Evolutionary conservation across 768 basidiomycete species (phyloP), one percentile per base, ranked within the genome.

Genomic region (Amanita inopinata): DNA sequence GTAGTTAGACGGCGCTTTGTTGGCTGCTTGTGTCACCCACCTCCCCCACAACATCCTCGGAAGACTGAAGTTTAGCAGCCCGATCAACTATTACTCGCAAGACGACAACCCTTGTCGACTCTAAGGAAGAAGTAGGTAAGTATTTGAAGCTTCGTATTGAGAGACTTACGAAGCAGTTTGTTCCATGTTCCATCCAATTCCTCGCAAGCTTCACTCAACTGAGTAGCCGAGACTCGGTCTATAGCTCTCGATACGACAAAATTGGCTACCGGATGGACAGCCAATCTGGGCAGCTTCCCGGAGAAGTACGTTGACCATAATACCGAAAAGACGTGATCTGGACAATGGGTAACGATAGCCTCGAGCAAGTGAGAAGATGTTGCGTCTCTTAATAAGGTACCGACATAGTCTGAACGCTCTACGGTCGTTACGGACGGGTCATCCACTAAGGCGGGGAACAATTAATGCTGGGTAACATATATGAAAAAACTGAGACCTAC

Each of bases 331-430:
- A 80, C 70, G 12, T 61, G 52, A 4, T 67, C 60, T 0, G 89
- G 80, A 12, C 79, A 74, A 38, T 73, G 71, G 4, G 63, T 60
- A 17, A 92, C 74, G 23, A 94, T 65, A 1, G 79, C 78, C 58
- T 97, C 92, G n/a, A 92, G 70, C 2, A 94, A 69, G 54, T 93
- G 90, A 0, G 93, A 94, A 0, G 92, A 84, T 2, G 88, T 89
- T 2, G 81, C 75, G 53, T 93, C 89, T 37, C 88, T 76, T 12
- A 96, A 70, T 9, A 96, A 71, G 1, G 86, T 85, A 7, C 74
- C 73, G 39, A 96, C 64, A 59, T 83, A 97, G 55, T 91, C 86
- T 0, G 83, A 83, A 8, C 73, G 64, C 47, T 80, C 74, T 4
- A 70, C 57, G 1, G 54, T 52, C 10, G 51, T 48, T 22, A 28